phyloP scores from a whole-genome alignment of 2,329 filamentous ascomycete species.

The Phyllosticta citribraziliensis region DNA sequence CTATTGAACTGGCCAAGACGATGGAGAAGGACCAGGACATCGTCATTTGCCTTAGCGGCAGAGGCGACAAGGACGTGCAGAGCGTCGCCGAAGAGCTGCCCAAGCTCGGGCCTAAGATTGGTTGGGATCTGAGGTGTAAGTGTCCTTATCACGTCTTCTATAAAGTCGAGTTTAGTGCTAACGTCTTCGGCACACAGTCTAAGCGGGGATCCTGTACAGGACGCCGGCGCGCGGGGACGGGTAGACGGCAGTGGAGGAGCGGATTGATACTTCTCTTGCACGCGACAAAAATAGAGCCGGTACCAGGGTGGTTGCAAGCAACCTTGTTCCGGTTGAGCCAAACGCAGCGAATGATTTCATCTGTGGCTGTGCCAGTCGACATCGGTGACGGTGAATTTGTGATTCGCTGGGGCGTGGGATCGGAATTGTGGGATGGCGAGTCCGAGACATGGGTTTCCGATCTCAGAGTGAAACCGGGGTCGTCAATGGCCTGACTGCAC shows the following conservation, averaged over 20 bases:
- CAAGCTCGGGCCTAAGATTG: constrained; percentile 78
- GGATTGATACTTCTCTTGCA: not conserved
- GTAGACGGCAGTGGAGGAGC: not conserved
- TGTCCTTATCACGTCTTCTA: not conserved
- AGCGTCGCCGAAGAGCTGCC: constrained; percentile 93
- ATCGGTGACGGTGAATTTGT: not conserved
- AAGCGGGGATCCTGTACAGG: not conserved
- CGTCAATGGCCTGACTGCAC: not conserved
- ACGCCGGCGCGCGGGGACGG: not conserved
- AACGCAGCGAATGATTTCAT: not conserved
- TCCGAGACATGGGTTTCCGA: not conserved
- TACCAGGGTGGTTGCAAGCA: not conserved
- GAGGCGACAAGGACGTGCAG: constrained; percentile 98
- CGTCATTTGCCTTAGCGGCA: constrained; percentile 85
- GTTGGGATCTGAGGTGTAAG: constrained; percentile 53
- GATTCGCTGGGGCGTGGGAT: not conserved
- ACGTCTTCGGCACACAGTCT: not conserved
- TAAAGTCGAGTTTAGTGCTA: not conserved
- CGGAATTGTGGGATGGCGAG: not conserved
- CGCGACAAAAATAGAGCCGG: not conserved
- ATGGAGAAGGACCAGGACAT: constrained; percentile 83
- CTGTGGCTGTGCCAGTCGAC: not conserved
- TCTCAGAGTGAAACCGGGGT: not conserved
- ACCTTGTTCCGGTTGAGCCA: not conserved
- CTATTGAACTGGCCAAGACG: constrained; percentile 81